Evolutionary conservation across 768 basidiomycete species (phyloP), one percentile per base, ranked within the genome.

Genomic region (Clitopilus passeckerianus): DNA sequence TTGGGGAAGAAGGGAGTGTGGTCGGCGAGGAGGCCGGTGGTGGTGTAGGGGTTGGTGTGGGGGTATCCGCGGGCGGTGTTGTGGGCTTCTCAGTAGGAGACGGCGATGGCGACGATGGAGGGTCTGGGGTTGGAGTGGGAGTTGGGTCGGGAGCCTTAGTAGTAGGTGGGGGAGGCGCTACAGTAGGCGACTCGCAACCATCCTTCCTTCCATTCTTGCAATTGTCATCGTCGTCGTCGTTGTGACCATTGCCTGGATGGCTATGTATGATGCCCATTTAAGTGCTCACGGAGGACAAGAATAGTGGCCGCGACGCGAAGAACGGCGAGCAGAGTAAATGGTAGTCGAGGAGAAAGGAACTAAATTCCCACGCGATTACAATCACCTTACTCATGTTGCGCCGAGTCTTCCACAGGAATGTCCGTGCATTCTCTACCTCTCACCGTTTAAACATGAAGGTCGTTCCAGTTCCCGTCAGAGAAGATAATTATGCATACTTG

Each of bases 401-500:
- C 54, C 24, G 34, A 23, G 22, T 18, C 46, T n/a, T 50, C 22
- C 46, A 50, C 46, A 18, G 20, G 16, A 18, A 56, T 57, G 59
- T 57, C 46, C 66, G 68, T 57, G 44, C 60, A 35, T 64, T 66
- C 56, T 63, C 67, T 35, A 43, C 64, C 62, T 61, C 65, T 37
- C 66, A 61, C 55, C 52, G 52, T 53, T 52, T 5, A 61, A 69
- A 62, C 56, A 94, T 95, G 93, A 83, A 81, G 64, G 76, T 95
- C 68, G 74, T 93, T 14, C 85, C 92, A 2, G 84, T 95, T 2
- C 91, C 88, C 34, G 89, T 92, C 58, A 82, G 87, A 61, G 72
- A 83, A 30, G 92, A 94, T 71, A 95, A 95, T 70, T 94, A 93
- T 65, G 89, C 91, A 9, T 93, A 93, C 69, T 79, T 93, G 16